phyloP scores from a whole-genome alignment of 306 rosid species.

The Casuarina equisetifolia region DNA sequence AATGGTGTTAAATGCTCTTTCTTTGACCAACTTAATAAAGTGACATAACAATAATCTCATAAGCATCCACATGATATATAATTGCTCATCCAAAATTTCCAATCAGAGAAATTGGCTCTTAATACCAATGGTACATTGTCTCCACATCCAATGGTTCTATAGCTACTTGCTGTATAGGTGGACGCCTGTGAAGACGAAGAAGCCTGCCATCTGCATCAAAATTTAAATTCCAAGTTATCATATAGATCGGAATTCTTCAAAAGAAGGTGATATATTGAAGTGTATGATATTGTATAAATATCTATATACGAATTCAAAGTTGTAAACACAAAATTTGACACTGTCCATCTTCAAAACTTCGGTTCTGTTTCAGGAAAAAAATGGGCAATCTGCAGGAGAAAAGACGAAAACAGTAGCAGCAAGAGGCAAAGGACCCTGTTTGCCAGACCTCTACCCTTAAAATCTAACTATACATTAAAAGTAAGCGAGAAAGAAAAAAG shows the following conservation, averaged over 20 bases:
- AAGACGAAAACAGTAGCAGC: background rate
- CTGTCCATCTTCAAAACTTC: background rate
- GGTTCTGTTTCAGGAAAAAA: background rate
- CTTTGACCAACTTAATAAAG: background rate
- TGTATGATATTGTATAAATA: background rate
- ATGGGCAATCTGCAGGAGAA: background rate
- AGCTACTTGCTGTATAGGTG: slow-evolving; percentile 84
- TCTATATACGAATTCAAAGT: background rate
- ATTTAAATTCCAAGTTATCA: slow-evolving; percentile 2
- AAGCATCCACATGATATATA: slow-evolving; percentile 19
- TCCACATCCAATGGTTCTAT: slow-evolving; percentile 24
- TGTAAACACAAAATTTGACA: background rate
- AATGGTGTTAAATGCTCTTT: background rate
- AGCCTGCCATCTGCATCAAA: slow-evolving; percentile 90
- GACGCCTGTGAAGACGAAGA: slow-evolving; percentile 73
- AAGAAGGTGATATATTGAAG: background rate
- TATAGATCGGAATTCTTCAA: no score
- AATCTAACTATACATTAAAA: background rate
- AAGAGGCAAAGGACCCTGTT: background rate
- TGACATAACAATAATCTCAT: slow-evolving; percentile 19
- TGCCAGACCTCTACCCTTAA: background rate
- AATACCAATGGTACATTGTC: slow-evolving; percentile 13
- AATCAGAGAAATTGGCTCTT: slow-evolving; percentile 33
- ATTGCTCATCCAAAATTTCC: slow-evolving; percentile 54
- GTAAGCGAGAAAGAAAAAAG: background rate